These are phyloP conservation scores for Aspergillus puulaauensis DNA, from an alignment of 2,329 filamentous ascomycete species.

Conservation along the genomic window DNA sequence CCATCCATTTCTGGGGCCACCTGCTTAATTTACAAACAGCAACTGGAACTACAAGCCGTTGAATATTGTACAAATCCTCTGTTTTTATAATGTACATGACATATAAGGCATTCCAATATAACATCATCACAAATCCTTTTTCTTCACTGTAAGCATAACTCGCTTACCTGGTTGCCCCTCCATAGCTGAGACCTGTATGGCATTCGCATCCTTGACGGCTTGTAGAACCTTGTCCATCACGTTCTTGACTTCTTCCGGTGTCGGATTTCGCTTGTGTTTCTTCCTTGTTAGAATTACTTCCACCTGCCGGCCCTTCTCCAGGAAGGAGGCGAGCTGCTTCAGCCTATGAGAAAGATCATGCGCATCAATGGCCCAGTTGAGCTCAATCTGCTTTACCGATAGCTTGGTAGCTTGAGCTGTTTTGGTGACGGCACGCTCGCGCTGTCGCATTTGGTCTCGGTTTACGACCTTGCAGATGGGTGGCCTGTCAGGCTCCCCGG, in stretches of 20 bases:
- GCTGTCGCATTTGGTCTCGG: slow-evolving; percentile 53
- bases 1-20: background rate
- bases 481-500: slow-evolving; percentile 30
- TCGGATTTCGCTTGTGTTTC: slow-evolving; percentile 61
- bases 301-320: slow-evolving; percentile 73
- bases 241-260: slow-evolving; percentile 58
- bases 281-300: slow-evolving; percentile 71
- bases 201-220: slow-evolving; percentile 44
- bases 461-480: slow-evolving; percentile 72
- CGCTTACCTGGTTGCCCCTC: slow-evolving; percentile 42
- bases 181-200: slow-evolving; percentile 40
- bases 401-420: slow-evolving; percentile 41
- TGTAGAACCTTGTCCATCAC: slow-evolving; percentile 55
- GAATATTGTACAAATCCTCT: background rate
- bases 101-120: background rate
- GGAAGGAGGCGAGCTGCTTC: slow-evolving; percentile 65
- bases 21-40: background rate
- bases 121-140: slow-evolving; percentile 20
- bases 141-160: slow-evolving; percentile 38
- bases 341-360: slow-evolving; percentile 75
- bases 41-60: background rate
- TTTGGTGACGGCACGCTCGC: slow-evolving; percentile 41
- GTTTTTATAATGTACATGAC: slow-evolving; percentile 15
- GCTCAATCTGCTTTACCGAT: slow-evolving; percentile 71
- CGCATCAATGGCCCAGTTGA: slow-evolving; percentile 81